These are phyloP conservation scores for Nematocida parisii DNA, from an alignment of 371 early-diverging fungal species.

Conservation along the genomic window DNA sequence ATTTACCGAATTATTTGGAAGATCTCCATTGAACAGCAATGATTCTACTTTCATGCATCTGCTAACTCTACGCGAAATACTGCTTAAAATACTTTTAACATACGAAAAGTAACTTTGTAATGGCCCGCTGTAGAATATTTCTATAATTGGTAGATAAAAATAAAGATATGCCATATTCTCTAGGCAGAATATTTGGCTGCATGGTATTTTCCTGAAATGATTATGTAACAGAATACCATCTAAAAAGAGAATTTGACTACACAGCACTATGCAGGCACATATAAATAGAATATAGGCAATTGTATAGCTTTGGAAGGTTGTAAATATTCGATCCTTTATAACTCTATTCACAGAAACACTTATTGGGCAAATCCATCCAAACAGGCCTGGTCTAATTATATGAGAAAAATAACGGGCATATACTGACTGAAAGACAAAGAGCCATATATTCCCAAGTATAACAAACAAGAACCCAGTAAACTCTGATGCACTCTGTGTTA, in stretches of 20 bases:
- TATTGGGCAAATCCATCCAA: neutral
- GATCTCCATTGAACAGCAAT: conserved; percentile 20
- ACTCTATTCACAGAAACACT: neutral
- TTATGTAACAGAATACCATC: neutral
- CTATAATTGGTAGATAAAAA: neutral
- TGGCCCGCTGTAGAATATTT: neutral
- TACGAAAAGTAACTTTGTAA: neutral
- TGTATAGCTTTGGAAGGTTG: neutral
- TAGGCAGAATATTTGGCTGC: neutral
- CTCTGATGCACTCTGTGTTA: too few species aligned
- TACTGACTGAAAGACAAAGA: neutral
- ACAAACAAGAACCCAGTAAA: too few species aligned
- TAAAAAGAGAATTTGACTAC: neutral
- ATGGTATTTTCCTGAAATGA: neutral
- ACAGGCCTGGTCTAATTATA: neutral
- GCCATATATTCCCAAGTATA: too few species aligned
- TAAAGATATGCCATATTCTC: neutral
- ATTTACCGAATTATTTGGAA: conserved; percentile 2
- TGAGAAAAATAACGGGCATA: neutral
- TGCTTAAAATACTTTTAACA: neutral
- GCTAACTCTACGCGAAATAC: neutral
- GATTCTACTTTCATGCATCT: conserved; percentile 1
- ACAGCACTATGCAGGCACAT: neutral
- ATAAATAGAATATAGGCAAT: neutral
- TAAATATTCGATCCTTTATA: conserved; percentile 5